A percentile compares a stretch with the other conserved stretches of the same genome.
Evolutionary conservation across 495 filamentous ascomycete species (phyloP).

Genomic region (Chlorociboria aeruginascens): DNA sequence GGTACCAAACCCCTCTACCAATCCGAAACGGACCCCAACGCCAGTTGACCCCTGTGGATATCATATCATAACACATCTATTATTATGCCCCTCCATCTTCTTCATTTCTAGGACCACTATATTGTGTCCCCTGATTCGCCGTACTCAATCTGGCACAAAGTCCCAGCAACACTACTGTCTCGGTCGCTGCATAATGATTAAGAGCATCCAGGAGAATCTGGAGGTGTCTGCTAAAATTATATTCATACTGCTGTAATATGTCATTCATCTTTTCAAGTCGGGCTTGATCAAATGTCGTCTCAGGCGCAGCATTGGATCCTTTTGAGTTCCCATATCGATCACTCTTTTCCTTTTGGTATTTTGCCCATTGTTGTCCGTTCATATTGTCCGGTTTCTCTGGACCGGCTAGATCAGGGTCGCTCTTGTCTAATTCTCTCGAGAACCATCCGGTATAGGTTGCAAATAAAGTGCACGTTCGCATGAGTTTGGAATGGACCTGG

Average conservation of each 20-base stretch:
- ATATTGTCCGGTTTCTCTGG: constrained; percentile 37
- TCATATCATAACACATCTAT: not conserved
- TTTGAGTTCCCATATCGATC: constrained; percentile 22
- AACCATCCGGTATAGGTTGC: constrained; percentile 74
- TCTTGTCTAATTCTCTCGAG: constrained; percentile 62
- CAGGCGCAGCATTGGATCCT: constrained; percentile 23
- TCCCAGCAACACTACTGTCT: constrained; percentile 86
- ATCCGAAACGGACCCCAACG: not conserved
- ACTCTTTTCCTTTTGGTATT: constrained; percentile 26
- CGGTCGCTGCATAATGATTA: constrained; percentile 94
- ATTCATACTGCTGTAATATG: constrained; percentile 75
- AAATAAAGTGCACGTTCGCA: constrained; percentile 86
- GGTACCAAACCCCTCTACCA: too few species aligned
- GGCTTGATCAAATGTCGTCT: constrained; percentile 31
- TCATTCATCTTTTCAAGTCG: constrained; percentile 72
- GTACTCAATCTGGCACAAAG: constrained; percentile 68
- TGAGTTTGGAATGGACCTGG: constrained; percentile 90
- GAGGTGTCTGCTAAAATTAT: constrained; percentile 80
- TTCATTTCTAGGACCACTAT: constrained; percentile 32
- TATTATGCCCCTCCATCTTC: constrained; percentile 29
- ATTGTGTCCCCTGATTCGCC: constrained; percentile 56
- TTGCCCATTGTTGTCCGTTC: constrained; percentile 39
- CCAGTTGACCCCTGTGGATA: constrained; percentile 2
- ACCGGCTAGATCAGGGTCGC: constrained; percentile 59
- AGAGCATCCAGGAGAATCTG: constrained; percentile 85